Percentiles rank a stretch among this genome's conserved stretches.
Evolutionary conservation across 768 basidiomycete genomes (phyloP).

Genomic region (Calocybe gangraenosa): DNA sequence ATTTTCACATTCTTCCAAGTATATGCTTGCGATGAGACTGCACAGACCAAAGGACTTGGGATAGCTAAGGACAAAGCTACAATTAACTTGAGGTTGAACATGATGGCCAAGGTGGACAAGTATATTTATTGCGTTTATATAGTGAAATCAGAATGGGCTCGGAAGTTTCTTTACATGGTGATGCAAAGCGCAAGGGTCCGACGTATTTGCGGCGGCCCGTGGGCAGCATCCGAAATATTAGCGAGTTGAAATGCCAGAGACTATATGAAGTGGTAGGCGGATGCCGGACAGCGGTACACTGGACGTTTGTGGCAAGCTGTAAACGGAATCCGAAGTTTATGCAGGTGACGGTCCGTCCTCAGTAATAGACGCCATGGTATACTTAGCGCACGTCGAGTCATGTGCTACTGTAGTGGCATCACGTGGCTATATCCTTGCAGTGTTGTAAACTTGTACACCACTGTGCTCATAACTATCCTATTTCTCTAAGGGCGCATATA

Average conservation of each 20-base stretch:
- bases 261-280: not conserved
- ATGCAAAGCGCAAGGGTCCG: conserved; percentile 8
- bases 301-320: not conserved
- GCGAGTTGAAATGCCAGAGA: conserved; percentile 10
- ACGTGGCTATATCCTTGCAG: no score
- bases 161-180: no score
- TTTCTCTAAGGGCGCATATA: conserved; percentile 5
- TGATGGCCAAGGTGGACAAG: conserved; percentile 13
- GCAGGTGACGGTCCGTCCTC: not conserved
- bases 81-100: conserved; percentile 29
- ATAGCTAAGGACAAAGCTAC: conserved; percentile 24
- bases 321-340: conserved; percentile 15
- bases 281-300: not conserved
- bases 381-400: no score
- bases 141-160: not conserved
- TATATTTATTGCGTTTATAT: not conserved
- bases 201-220: conserved; percentile 19
- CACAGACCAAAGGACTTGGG: conserved; percentile 25
- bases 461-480: no score
- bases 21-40: conserved; percentile 47
- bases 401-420: no score
- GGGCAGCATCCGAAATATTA: conserved; percentile 18
- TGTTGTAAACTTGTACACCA: no score
- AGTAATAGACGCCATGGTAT: no score
- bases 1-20: conserved; percentile 63